Base-by-base conservation (phyloP, 768 basidiomycete genomes). In the Sutorius australiensis region DNA sequence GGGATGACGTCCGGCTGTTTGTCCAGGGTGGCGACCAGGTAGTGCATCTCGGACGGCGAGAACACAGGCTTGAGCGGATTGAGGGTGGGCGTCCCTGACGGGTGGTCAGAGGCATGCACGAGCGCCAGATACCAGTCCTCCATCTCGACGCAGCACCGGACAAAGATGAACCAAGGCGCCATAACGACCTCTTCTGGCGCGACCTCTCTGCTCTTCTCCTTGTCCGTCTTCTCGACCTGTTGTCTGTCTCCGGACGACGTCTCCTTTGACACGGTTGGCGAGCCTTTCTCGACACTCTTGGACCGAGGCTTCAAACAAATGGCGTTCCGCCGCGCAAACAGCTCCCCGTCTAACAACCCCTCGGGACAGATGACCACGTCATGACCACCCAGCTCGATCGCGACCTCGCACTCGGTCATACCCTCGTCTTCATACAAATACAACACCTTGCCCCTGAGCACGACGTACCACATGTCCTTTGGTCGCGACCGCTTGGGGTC, bases 121-220 rank as follows among this genome's bases (percentile, higher is more conserved):
- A 97, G 78, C 0, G 91, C 77, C 33, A 92, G 72, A 67, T 93
- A 93, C 92, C 94, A 98, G 71, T 99, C 95, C 71, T 99, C 97
- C 91, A 98, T 97, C 65, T 93, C 90, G 49, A 85, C 75, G 68
- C 86, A 92, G 28, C 83, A 86, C 56, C 87, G 85, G 17, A 92
- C 84, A 71, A 98, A 98, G 61, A 99, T 83, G 75, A 88, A 99
- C 93, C 94, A 98, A 2, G 92, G 88, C 2, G 82, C 80, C 6
- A 78, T 72, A 47, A 77, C 57, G 1, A 80, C 77, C 65, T 83
- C 76, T 55, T 83, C 80, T 54, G 73, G 69, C 36, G 76, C 78
- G 30, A 67, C 52, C 24, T 74, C 72, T 41, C 54, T 60, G 50
- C 57, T 46, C 69, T 65, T 77, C 73, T 57, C 57, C 12, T 9